These are phyloP conservation scores for Lachnellula suecica DNA, from an alignment of 2,329 filamentous ascomycete genomes.

Conservation along the genomic window DNA sequence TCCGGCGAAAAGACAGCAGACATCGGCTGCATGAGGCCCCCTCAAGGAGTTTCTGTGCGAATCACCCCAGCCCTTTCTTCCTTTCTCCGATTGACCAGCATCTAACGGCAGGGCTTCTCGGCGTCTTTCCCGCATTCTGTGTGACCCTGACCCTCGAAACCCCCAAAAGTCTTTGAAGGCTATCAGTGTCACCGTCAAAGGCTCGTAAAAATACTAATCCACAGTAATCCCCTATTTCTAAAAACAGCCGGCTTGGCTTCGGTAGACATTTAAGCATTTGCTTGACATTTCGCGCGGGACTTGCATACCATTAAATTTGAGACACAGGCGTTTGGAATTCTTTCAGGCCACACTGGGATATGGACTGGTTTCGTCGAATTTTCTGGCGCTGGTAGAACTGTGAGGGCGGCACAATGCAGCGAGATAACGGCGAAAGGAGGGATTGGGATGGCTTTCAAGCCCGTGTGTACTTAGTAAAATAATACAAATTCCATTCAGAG, in stretches of 20 bases:
- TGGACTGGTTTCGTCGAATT: not conserved
- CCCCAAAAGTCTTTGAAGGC: not conserved
- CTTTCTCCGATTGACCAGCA: conserved; percentile 26
- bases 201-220: conserved; percentile 4
- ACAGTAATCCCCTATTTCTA: not conserved
- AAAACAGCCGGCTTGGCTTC: conserved; percentile 6
- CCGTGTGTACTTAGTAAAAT: conserved; percentile 27
- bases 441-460: conserved; percentile 20
- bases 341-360: not conserved
- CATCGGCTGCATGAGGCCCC: conserved; percentile 24
- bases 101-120: conserved; percentile 29
- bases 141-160: not conserved
- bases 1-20: conserved; percentile 34
- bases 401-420: conserved; percentile 1
- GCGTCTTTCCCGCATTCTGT: not conserved
- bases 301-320: conserved; percentile 11
- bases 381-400: conserved; percentile 20
- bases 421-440: conserved; percentile 13
- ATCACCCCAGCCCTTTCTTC: conserved; percentile 13
- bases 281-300: conserved; percentile 10
- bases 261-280: conserved; percentile 17
- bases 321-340: conserved; percentile 10
- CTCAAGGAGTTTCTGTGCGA: conserved; percentile 32
- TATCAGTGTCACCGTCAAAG: not conserved
- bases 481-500: conserved; percentile 28